Evolutionary conservation across 2,329 filamentous ascomycete species (phyloP), one percentile per base, ranked within the genome.

Genomic region (Albifimbria verrucaria): DNA sequence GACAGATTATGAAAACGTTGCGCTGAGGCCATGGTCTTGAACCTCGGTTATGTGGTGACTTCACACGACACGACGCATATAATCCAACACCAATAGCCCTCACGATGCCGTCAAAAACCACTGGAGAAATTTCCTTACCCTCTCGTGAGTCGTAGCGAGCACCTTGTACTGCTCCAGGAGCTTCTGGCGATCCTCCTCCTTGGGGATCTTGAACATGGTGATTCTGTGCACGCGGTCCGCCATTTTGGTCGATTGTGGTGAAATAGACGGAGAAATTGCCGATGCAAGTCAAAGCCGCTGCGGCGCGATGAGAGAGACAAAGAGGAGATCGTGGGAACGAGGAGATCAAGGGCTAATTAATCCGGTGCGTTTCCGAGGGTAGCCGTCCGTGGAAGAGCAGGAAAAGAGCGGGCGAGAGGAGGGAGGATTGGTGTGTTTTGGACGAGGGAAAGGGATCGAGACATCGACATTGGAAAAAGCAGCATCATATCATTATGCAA

Each of bases 201-300:
- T 58, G 22, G 65, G 62, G 6, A 74, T 66, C 54, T 74, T 73
- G 64, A 73, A 74, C 2, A 73, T 62, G 2, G 71, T 74, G 9
- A 74, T 59, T 18, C 70, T 61, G 12, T 64, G 63, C 20, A 64
- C 52, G 48, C 51, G 25, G 11, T 54, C 54, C 3, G 58, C 41
- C 58, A 60, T 60, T 28, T 18, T 53, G 22, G 45, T 12, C 24
- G 24, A n/a, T 25, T 12, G 12, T 22, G 22, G 21, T 24, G n/a
- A 24, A 3, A 15, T 15, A 15, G 45, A 15, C 45, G 23, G 45
- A 28, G n/a, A 24, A 48, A 48, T n/a, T n/a, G n/a, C n/a, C n/a
- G n/a, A n/a, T n/a, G 23, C 12, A 12, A 9, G 23, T 17, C 28
- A 26, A 9, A 24, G 15, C 22, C 15, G 15, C 3, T 22, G 17